Evolutionary conservation across 345 rosid species (phyloP), one percentile per base, ranked within the genome.

Genomic region (Pistacia integerrima): DNA sequence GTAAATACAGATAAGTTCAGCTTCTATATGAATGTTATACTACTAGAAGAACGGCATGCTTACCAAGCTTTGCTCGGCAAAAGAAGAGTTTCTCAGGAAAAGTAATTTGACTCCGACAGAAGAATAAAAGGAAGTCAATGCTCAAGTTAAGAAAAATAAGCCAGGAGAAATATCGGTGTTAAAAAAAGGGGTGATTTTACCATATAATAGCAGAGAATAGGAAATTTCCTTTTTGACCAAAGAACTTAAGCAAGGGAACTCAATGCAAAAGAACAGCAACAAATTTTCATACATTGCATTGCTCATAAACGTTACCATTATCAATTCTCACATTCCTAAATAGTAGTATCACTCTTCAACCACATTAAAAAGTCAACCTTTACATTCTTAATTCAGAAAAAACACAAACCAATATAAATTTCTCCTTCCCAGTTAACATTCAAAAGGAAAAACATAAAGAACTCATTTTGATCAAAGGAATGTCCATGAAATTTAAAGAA

Each of bases 51-150:
- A 75, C 46, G 59, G 7, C 14, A 30, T 28, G 46, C 73, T 56
- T 67, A 84, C 87, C 85, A 41, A 41, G 44, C 25, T 25, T 25
- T 0, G 25, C 25, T 25, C 0, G 25, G 25, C 25, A 66, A 63
- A 25, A 41, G 44, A 60, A 66, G 68, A 60, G 74, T 76, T 51
- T 76, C 80, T 65, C 38, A 84, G 79, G 80, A 79, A 33, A 77
- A 69, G 66, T 8, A 78, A 67, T 46, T 65, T 33, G 72, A 36
- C 52, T 52, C 77, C 85, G 79, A 76, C 17, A 54, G 17, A 51
- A 57, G 56, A 54, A 59, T 16, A 59, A 18, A 74, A 68, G 5
- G 55, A 58, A 12, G 14, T 52, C 18, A 52, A 52, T 14, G n/a
- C 57, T 7, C 61, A 11, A 44, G 35, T 12, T 30, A 48, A 51